Base-by-base conservation (phyloP, 2,329 filamentous ascomycete genomes). In the Talaromyces marneffei region DNA sequence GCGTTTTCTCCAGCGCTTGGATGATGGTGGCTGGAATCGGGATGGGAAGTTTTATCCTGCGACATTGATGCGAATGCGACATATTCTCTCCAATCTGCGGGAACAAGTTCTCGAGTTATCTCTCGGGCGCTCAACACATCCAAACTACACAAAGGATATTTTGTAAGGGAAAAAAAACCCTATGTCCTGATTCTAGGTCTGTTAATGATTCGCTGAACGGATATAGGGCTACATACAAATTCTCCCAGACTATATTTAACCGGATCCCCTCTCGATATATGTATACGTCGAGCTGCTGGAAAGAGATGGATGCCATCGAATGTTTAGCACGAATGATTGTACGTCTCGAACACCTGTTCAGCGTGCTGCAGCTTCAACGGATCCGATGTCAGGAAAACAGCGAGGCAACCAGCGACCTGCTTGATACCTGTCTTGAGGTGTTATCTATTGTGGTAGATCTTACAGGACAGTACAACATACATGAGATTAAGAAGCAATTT, bases 31-130 rank as follows among this genome's bases (percentile, higher is more conserved):
- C 2, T 68, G 67, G 67, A 59, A 63, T 53, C 40, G 31, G 6
- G 62, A 63, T 14, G 61, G 63, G 10, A 57, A 60, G 35, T 52
- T 67, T n/a, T 61, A 63, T 37, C 57, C 66, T n/a, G 61, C 62
- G 14, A 66, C 65, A 4, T 46, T 63, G 5, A 64, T 67, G 8
- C 59, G 67, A 25, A 39, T 68, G 23, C 65, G 66, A 48, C 64
- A 65, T 57, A 62, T 64, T 14, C 59, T 66, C 55, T 64, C 65
- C 8, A 60, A 48, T 3, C 58, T 67, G 25, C 33, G 65, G 46
- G 67, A 68, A 31, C 63, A 64, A 27, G 64, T 67, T 9, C 59
- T 68, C 7, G 62, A 63, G 10, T 53, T 68, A 4, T 66, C 65
- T 4, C 58, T 68, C 2, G 66, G 67, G 9, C 27, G 44, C 25